Conservation (phyloP, 345 rosid genomes). For the Diplotaxis tenuifolia region DNA sequence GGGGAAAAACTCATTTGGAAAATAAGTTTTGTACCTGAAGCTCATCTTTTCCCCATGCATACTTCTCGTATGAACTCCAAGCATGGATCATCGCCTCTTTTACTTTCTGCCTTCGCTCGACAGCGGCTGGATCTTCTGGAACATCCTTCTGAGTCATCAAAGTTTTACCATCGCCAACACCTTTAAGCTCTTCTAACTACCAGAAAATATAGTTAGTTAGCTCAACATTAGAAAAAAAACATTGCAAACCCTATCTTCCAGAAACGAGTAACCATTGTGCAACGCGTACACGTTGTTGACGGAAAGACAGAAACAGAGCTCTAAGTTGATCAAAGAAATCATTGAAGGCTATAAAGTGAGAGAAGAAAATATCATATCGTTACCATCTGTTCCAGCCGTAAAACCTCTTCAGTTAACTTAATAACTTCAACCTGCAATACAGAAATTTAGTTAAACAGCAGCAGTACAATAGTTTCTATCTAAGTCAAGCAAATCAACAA, state of each 20-base stretch:
- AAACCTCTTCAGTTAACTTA: slow-evolving; percentile 35
- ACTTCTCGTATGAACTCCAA: slow-evolving; percentile 92
- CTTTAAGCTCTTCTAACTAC: slow-evolving; percentile 56
- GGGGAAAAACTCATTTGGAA: background rate
- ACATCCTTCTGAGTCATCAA: slow-evolving; percentile 28
- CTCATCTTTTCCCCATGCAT: slow-evolving; percentile 97
- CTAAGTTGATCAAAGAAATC: background rate
- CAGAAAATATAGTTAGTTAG: slow-evolving; percentile 7
- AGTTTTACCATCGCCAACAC: slow-evolving; percentile 27
- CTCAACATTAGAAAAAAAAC: background rate
- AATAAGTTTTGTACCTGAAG: slow-evolving; percentile 61
- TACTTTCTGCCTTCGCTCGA: slow-evolving; percentile 76
- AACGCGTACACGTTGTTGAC: background rate
- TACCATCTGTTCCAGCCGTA: slow-evolving; percentile 37
- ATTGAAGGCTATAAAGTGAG: background rate
- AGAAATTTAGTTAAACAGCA: background rate
- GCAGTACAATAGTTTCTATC: background rate
- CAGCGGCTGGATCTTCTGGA: slow-evolving; percentile 60
- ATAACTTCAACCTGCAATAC: slow-evolving; percentile 27
- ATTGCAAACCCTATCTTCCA: no score
- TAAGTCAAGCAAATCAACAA: background rate
- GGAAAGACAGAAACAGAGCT: background rate
- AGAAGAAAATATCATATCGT: background rate
- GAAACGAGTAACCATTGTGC: background rate
- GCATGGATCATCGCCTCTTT: slow-evolving; percentile 98